Evolutionary conservation across 306 rosid species (phyloP).

Genomic region (Vachellia pachyceras): DNA sequence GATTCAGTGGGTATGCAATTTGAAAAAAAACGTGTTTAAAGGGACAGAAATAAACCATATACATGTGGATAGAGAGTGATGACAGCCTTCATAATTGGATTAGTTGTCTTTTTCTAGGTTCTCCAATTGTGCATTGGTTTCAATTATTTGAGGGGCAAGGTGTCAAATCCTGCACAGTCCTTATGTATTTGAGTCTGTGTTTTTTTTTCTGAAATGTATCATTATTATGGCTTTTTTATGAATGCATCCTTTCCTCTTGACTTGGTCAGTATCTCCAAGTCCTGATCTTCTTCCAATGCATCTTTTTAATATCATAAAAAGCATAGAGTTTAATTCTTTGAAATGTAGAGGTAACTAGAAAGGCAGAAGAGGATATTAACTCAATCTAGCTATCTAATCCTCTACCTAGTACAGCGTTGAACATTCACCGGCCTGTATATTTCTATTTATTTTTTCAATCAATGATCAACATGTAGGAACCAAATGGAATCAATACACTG

Average conservation of each 20-base stretch:
- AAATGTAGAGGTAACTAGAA: not conserved
- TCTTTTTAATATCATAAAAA: not conserved
- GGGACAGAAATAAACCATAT: not conserved
- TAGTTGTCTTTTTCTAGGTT: not conserved
- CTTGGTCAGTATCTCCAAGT: constrained; percentile 3
- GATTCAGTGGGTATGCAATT: not conserved
- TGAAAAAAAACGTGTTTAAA: not conserved
- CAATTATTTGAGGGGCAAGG: constrained; percentile 41
- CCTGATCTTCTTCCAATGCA: not conserved
- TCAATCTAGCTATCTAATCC: not conserved
- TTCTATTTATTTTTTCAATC: not conserved
- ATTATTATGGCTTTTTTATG: no score
- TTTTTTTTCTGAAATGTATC: not conserved
- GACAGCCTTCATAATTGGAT: constrained; percentile 21
- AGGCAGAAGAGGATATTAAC: not conserved
- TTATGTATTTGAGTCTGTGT: not conserved
- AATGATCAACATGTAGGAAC: not conserved
- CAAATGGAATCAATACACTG: not conserved
- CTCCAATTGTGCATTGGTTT: constrained; percentile 35
- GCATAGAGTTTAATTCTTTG: not conserved
- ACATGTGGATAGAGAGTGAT: not conserved
- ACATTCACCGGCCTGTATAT: no score
- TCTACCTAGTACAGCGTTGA: no score
- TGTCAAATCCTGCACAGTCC: constrained; percentile 34
- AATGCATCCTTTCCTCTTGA: not conserved